Base-by-base conservation (phyloP, 73 alveolate genomes). In the Effrenium voratum region DNA sequence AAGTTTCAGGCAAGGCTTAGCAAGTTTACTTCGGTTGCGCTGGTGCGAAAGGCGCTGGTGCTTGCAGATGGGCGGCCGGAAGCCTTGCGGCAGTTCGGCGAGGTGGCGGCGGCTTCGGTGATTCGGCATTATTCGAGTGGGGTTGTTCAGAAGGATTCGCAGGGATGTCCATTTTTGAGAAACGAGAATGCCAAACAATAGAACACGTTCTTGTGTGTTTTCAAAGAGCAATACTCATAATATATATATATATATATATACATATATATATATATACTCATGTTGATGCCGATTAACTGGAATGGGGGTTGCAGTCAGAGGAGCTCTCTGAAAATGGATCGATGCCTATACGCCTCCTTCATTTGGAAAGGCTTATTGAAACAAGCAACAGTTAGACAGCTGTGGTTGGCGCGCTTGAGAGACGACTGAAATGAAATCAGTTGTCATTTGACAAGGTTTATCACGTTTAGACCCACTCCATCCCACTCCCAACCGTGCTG, bases 11-110 rank as follows among this genome's bases (percentile, higher is more conserved):
- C n/a, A n/a, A n/a, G n/a, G n/a, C n/a, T n/a, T n/a, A n/a, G n/a
- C n/a, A n/a, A n/a, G n/a, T n/a, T n/a, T n/a, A n/a, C n/a, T n/a
- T n/a, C n/a, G n/a, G n/a, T n/a, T n/a, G n/a, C n/a, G n/a, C n/a
- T n/a, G n/a, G n/a, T n/a, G n/a, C n/a, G n/a, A n/a, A 8, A 72
- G 82, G 82, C n/a, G 82, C 82, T 72, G 0, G n/a, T 36, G 36
- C 28, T 72, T 26, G 34, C 82, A 26, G 82, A 72, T 47, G 82
- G 82, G 4, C 50, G 82, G 49, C 82, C 82, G 3, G 82, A 72
- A 36, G 82, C 82, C 12, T 47, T 72, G 82, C 82, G 82, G 49
- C 49, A 5, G 82, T 47, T 36, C 49, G 82, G 82, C 82, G 82
- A 72, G 82, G 82, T 47, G 63, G 63, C 63, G 8, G 63, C 63